These are phyloP conservation scores for Amanita pallidorosea DNA, from an alignment of 768 basidiomycete species.

Conservation along the genomic window DNA sequence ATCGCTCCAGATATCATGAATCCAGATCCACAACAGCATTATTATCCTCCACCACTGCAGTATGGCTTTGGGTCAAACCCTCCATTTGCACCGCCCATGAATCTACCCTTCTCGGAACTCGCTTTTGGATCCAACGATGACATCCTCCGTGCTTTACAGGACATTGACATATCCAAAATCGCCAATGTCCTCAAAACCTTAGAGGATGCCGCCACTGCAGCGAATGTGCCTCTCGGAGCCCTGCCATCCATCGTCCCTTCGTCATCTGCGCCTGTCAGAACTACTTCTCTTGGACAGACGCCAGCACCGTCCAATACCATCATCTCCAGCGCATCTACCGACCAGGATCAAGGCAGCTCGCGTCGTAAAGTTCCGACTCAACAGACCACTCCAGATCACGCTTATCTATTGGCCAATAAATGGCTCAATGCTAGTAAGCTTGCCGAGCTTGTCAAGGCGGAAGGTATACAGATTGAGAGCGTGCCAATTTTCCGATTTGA, in stretches of 20 bases:
- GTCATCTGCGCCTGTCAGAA: conserved; percentile 9
- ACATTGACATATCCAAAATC: conserved; percentile 63
- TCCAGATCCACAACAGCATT: conserved; percentile 12
- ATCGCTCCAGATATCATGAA: background rate
- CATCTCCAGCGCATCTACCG: conserved; percentile 31
- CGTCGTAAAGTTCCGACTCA: conserved; percentile 21
- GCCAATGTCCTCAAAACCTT: conserved; percentile 55
- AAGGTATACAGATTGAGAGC: conserved; percentile 33
- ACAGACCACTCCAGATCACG: conserved; percentile 42
- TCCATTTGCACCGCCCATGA: conserved; percentile 6
- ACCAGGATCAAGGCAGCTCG: conserved; percentile 1
- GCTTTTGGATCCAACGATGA: conserved; percentile 56
- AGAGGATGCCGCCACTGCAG: conserved; percentile 42
- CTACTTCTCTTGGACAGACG: conserved; percentile 28
- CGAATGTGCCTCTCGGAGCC: conserved; percentile 21
- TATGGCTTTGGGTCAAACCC: conserved; percentile 11
- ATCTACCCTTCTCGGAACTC: conserved; percentile 24
- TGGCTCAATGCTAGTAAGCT: conserved; percentile 69
- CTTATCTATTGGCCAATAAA: conserved; percentile 62
- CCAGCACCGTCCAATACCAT: conserved; percentile 33
- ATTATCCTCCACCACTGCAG: conserved; percentile 7
- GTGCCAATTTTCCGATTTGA: background rate
- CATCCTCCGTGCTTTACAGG: conserved; percentile 61
- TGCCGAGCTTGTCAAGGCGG: conserved; percentile 52
- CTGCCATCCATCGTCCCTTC: conserved; percentile 11